Percentiles rank a stretch among this genome's conserved stretches.
Evolutionary conservation across 306 rosid genomes (phyloP).

Genomic region (Ochetophila trinervis): DNA sequence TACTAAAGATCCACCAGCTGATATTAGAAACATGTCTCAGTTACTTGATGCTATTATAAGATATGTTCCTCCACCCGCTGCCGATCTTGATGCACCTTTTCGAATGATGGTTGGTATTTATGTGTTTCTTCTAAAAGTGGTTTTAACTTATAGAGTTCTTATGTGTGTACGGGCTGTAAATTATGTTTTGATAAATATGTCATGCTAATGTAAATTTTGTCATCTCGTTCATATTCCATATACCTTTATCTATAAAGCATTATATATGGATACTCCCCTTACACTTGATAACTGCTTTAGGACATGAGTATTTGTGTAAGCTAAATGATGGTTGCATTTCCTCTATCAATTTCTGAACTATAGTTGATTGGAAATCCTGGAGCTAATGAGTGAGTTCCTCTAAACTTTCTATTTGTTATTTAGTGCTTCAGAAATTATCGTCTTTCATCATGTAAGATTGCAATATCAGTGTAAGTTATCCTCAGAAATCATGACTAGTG

Average conservation of each 20-base stretch:
- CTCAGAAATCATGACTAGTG: neutral
- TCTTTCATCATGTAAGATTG: neutral
- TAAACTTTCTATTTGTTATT: neutral
- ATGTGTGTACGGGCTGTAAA: neutral
- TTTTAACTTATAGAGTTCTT: neutral
- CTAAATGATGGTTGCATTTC: neutral
- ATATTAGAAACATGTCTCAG: constrained; percentile 77
- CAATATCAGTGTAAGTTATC: neutral
- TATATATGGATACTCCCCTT: neutral
- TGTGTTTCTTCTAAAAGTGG: constrained; percentile 4
- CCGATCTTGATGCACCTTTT: constrained; percentile 67
- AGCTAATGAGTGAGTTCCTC: neutral
- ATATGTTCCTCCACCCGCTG: constrained; percentile 76
- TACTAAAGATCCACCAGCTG: constrained; percentile 88
- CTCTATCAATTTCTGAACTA: neutral
- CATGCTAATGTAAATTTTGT: neutral
- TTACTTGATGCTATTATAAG: constrained; percentile 77
- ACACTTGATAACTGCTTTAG: neutral
- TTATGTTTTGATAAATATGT: neutral
- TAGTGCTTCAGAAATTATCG: neutral
- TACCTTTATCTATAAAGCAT: neutral
- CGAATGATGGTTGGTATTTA: constrained; percentile 92
- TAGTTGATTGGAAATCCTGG: neutral
- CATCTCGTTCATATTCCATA: neutral
- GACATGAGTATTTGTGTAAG: neutral